phyloP scores from a whole-genome alignment of 805 yeast genomes.

The Candida quercuum region DNA sequence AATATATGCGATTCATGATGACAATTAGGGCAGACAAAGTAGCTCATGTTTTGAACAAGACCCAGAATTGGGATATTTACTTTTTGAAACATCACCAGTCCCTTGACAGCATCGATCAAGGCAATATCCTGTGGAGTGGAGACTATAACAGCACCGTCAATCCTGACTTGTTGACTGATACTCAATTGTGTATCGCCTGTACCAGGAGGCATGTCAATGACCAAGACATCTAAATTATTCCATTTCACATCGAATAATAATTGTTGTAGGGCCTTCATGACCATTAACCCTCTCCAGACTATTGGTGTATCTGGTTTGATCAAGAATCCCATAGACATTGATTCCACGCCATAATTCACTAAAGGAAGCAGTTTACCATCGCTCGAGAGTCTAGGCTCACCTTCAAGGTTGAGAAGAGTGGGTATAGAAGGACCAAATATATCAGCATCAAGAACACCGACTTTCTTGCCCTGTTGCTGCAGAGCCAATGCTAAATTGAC shows the following conservation, averaged over 20 bases:
- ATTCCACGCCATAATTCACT: slow-evolving; percentile 66
- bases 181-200: slow-evolving; percentile 87
- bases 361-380: slow-evolving; percentile 60
- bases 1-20: slow-evolving; percentile 67
- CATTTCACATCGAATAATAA: slow-evolving; percentile 79
- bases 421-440: slow-evolving; percentile 86
- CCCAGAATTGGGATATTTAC: slow-evolving; percentile 72
- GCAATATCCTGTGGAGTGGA: slow-evolving; percentile 88
- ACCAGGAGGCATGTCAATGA: slow-evolving; percentile 87
- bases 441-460: slow-evolving; percentile 76
- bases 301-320: slow-evolving; percentile 61
- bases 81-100: slow-evolving; percentile 71
- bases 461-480: slow-evolving; percentile 44
- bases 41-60: slow-evolving; percentile 79
- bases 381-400: slow-evolving; percentile 57
- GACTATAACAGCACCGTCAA: slow-evolving; percentile 78
- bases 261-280: slow-evolving; percentile 83
- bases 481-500: slow-evolving; percentile 65
- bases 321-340: slow-evolving; percentile 89
- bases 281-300: slow-evolving; percentile 85
- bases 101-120: slow-evolving; percentile 71
- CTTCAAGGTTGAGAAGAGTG: slow-evolving; percentile 56
- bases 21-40: slow-evolving; percentile 71
- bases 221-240: slow-evolving; percentile 60
- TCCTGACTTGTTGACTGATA: slow-evolving; percentile 68